Conservation (phyloP, 2,329 filamentous ascomycete genomes). For the Fusarium sp. region DNA sequence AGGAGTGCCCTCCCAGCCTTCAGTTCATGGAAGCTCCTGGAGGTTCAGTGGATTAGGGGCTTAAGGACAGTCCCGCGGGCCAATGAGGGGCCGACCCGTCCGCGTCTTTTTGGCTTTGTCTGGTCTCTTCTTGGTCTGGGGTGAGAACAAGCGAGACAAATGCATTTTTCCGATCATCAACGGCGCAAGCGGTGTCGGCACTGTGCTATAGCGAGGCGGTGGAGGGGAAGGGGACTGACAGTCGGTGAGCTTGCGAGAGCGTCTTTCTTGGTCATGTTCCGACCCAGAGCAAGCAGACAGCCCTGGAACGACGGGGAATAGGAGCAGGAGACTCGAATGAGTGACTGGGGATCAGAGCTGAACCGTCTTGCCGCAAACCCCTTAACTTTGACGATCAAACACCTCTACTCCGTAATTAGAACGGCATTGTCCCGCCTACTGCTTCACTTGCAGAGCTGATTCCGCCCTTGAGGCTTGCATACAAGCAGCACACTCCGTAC, state of each 20-base stretch:
- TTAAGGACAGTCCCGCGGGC: constrained; percentile 33
- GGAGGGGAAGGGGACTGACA: background rate
- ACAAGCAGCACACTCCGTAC: background rate
- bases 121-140: constrained; percentile 29
- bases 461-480: background rate
- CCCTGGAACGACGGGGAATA: background rate
- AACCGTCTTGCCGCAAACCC: constrained; percentile 25
- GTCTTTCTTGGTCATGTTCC: background rate
- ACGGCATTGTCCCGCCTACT: constrained; percentile 26
- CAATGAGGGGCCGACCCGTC: constrained; percentile 45
- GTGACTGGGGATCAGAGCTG: constrained; percentile 3
- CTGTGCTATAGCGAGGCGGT: constrained; percentile 29
- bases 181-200: constrained; percentile 26
- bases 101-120: constrained; percentile 36
- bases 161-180: constrained; percentile 18
- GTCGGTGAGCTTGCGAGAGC: constrained; percentile 10
- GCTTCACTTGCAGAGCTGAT: background rate
- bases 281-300: background rate
- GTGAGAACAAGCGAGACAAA: constrained; percentile 36
- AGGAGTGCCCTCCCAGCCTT: constrained; percentile 31
- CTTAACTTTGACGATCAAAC: constrained; percentile 38
- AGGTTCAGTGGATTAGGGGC: constrained; percentile 41
- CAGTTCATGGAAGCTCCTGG: constrained; percentile 36
- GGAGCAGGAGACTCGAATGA: background rate
- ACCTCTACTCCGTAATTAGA: constrained; percentile 20